Evolutionary conservation across 495 filamentous ascomycete species (phyloP).

Genomic region (Xylaria longipes): DNA sequence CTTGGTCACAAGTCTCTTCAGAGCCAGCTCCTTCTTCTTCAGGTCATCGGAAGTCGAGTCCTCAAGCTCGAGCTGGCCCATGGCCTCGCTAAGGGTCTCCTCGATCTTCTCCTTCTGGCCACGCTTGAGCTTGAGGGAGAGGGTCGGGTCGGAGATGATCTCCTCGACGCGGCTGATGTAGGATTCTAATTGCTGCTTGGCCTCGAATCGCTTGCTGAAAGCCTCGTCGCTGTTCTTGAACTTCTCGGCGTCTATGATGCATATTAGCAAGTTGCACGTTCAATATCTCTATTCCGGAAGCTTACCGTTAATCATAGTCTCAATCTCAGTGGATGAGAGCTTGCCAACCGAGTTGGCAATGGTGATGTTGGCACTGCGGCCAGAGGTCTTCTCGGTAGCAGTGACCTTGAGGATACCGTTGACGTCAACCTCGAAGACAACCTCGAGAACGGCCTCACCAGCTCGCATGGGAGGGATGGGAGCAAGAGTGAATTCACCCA

Average conservation of each 20-base stretch:
- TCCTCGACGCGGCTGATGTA: constrained; percentile 99
- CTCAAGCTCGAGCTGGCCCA: constrained; percentile 57
- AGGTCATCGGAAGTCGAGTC: constrained; percentile 89
- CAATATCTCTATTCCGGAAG: not conserved
- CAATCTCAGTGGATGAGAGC: constrained; percentile 92
- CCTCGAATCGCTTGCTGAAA: constrained; percentile 99
- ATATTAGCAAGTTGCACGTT: constrained; percentile 27
- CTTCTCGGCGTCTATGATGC: constrained; percentile 80
- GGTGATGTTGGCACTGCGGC: constrained; percentile 98
- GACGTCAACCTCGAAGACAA: constrained; percentile 99
- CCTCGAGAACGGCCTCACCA: constrained; percentile 96
- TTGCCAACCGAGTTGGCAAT: constrained; percentile 99
- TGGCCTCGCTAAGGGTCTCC: constrained; percentile 68
- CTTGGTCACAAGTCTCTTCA: constrained; percentile 98
- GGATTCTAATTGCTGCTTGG: constrained; percentile 96
- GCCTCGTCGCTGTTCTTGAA: constrained; percentile 98
- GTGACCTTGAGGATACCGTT: constrained; percentile 99
- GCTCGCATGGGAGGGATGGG: constrained; percentile 98
- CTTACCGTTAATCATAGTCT: constrained; percentile 93
- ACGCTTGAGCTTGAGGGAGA: constrained; percentile 97
- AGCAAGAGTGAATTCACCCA: constrained; percentile 97
- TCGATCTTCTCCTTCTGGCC: constrained; percentile 99
- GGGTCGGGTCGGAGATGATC: constrained; percentile 94
- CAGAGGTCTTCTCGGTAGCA: constrained; percentile 98
- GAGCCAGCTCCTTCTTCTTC: constrained; percentile 99